A percentile compares a stretch with the other conserved stretches of the same genome.
Conservation (phyloP, 441 rosid species). For the Sinapis alba region DNA sequence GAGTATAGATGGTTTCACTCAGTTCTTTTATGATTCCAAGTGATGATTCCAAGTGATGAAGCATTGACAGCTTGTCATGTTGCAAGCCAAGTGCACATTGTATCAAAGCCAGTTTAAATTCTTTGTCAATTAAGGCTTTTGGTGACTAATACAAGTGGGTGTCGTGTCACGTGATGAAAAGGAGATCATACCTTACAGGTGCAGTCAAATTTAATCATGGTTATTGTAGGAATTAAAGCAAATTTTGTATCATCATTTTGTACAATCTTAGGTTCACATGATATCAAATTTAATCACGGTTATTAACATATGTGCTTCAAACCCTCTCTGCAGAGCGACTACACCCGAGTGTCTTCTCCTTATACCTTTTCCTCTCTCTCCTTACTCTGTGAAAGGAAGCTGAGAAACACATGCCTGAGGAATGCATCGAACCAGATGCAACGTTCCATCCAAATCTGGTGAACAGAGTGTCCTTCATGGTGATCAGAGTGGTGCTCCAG, state of each 20-base stretch:
- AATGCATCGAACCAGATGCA: slow-evolving; percentile 96
- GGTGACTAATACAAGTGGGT: slow-evolving; percentile 73
- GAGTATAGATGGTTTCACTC: too few species aligned
- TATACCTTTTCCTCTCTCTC: slow-evolving; percentile 87
- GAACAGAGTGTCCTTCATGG: slow-evolving; percentile 98
- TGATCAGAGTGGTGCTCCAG: slow-evolving; percentile 96
- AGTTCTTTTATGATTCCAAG: slow-evolving; percentile 74
- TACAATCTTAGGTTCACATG: too few species aligned
- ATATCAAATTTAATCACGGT: too few species aligned
- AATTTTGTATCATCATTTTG: too few species aligned
- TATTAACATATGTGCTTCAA: slow-evolving; percentile 40
- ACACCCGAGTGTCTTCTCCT: slow-evolving; percentile 88
- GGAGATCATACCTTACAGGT: slow-evolving; percentile 76
- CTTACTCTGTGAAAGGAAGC: slow-evolving; percentile 86
- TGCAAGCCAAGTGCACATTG: slow-evolving; percentile 93
- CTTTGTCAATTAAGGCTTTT: slow-evolving; percentile 52
- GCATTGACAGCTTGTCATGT: slow-evolving; percentile 99
- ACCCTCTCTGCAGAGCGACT: slow-evolving; percentile 86
- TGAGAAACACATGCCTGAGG: slow-evolving; percentile 95
- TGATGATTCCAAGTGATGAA: slow-evolving; percentile 99
- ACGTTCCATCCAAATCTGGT: slow-evolving; percentile 91
- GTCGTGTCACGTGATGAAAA: slow-evolving; percentile 94
- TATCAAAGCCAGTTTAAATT: slow-evolving; percentile 83
- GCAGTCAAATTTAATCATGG: slow-evolving; percentile 12
- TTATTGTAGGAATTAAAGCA: too few species aligned